phyloP scores from a whole-genome alignment of 2,329 filamentous ascomycete genomes.

The Claviceps paspali region DNA sequence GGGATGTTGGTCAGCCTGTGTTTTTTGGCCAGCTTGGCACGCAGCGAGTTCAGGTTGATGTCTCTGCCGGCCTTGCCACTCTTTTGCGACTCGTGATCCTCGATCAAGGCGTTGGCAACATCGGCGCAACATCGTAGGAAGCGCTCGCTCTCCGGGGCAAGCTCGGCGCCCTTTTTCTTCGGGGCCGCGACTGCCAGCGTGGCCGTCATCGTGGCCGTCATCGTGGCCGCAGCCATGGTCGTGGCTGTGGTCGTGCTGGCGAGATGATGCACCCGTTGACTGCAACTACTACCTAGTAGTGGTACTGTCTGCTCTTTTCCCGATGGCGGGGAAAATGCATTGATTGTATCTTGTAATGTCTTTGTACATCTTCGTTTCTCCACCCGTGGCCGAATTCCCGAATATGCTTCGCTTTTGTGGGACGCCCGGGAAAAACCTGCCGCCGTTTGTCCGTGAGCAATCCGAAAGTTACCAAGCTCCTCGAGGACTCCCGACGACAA shows the following conservation, averaged over 20 bases:
- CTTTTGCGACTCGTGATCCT: conserved; percentile 74
- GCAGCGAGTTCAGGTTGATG: conserved; percentile 80
- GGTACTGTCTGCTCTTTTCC: no score
- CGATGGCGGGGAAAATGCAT: conserved; percentile 4
- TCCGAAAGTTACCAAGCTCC: conserved; percentile 8
- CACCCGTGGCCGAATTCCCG: no score
- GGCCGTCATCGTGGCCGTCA: conserved; percentile 46
- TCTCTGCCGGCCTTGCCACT: conserved; percentile 66
- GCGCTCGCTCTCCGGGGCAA: conserved; percentile 85
- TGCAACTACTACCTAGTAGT: no score
- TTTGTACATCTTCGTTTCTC: no score
- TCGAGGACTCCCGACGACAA: conserved; percentile 1
- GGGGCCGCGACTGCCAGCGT: conserved; percentile 51
- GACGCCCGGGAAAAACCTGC: conserved; percentile 12
- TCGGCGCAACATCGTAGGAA: conserved; percentile 91
- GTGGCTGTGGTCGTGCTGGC: no score
- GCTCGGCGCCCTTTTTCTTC: conserved; percentile 56
- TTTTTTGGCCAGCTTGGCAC: conserved; percentile 82
- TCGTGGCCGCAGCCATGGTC: conserved; percentile 22
- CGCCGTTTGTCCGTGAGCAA: conserved; percentile 11
- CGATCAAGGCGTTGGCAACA: conserved; percentile 83
- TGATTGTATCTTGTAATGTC: no score
- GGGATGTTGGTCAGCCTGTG: conserved; percentile 79
- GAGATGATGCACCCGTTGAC: no score
- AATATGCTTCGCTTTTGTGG: no score